These are phyloP conservation scores for Apostasia ramifera DNA, from an alignment of 106 monocot genomes.

Conservation along the genomic window DNA sequence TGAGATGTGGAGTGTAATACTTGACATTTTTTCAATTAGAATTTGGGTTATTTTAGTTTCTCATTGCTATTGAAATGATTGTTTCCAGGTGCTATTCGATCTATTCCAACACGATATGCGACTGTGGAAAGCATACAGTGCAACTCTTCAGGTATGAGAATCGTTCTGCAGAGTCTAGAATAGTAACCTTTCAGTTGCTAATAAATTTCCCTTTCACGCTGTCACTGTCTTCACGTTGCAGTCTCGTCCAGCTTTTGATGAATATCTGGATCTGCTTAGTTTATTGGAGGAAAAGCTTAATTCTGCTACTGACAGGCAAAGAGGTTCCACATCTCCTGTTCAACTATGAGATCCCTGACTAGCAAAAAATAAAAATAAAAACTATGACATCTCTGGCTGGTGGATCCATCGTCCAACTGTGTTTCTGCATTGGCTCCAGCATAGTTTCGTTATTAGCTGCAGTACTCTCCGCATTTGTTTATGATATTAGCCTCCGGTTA, in stretches of 20 bases:
- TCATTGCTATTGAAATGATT: neutral
- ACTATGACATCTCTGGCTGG: too few relatives aligned
- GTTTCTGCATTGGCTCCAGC: too few relatives aligned
- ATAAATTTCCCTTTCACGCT: neutral
- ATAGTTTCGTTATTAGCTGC: too few relatives aligned
- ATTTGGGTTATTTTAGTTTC: neutral
- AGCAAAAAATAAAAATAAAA: too few relatives aligned
- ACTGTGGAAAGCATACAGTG: constrained; percentile 87
- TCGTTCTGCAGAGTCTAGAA: neutral
- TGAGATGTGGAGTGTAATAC: too few relatives aligned
- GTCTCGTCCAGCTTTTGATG: constrained; percentile 80
- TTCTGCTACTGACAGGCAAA: constrained; percentile 28
- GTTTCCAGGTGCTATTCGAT: constrained; percentile 79
- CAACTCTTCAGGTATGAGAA: constrained; percentile 63
- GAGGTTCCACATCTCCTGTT: constrained; percentile 9
- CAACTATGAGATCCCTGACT: constrained; percentile 1
- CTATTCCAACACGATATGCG: constrained; percentile 85
- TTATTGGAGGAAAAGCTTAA: constrained; percentile 70
- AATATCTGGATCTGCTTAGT: constrained; percentile 78
- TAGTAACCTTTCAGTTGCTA: neutral
- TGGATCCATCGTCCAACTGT: too few relatives aligned
- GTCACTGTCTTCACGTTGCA: constrained; percentile 20
- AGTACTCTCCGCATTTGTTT: too few relatives aligned
- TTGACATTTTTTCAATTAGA: too few relatives aligned
- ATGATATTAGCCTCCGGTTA: too few relatives aligned